These are phyloP conservation scores for Panicum miliaceum DNA, from an alignment of 176 grass and related monocot genomes.

Conservation along the genomic window DNA sequence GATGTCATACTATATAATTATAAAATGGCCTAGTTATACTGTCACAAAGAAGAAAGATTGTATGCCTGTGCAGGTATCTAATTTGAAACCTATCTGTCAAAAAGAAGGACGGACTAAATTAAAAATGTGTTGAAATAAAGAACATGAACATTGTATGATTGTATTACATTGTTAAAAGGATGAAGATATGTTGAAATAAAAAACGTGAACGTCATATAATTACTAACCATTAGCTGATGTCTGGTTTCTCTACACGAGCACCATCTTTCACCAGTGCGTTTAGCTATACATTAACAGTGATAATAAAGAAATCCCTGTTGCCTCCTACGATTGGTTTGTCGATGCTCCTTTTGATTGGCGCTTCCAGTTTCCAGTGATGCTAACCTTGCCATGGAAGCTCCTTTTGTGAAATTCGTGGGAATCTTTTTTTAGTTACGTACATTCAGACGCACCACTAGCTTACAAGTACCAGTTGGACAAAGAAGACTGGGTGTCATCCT, in stretches of 20 bases:
- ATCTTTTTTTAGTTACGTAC: background rate
- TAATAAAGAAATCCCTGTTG: background rate
- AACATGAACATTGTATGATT: background rate
- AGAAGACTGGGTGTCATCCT: background rate
- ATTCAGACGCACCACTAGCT: background rate
- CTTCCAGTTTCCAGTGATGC: background rate
- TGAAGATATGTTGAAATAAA: background rate
- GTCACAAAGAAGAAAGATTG: background rate
- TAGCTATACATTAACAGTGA: background rate
- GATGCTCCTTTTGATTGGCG: background rate
- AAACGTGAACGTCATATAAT: background rate
- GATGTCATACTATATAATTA: background rate
- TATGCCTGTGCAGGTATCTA: background rate
- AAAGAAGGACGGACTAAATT: background rate
- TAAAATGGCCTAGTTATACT: background rate
- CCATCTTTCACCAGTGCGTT: slow-evolving; percentile 4
- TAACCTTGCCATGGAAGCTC: background rate
- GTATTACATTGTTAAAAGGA: slow-evolving; percentile 1
- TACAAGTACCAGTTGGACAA: background rate
- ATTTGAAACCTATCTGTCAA: background rate
- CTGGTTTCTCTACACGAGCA: background rate
- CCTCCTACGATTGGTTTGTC: background rate
- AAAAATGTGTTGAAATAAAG: background rate
- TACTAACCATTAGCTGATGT: background rate
- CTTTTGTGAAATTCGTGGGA: background rate